phyloP scores from a whole-genome alignment of 1,139 yeast genomes.

The Fermentozyma sake region DNA sequence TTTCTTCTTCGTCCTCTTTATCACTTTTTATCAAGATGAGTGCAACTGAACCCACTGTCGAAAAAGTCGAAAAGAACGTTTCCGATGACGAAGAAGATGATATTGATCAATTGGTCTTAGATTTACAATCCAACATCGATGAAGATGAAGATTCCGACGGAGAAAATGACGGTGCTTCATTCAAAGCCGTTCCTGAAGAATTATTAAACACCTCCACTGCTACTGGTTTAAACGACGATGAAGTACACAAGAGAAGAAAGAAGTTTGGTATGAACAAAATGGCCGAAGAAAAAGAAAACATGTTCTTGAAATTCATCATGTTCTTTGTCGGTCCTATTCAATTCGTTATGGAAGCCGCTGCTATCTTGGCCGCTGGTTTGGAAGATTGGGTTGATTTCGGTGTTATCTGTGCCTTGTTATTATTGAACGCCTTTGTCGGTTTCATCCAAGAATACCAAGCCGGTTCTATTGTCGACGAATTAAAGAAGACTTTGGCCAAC shows the following conservation, averaged over 20 bases:
- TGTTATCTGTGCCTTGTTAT: constrained; percentile 85
- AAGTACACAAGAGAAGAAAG: constrained; percentile 84
- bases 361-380: constrained; percentile 94
- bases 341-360: constrained; percentile 99
- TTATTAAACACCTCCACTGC: constrained; percentile 83
- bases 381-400: constrained; percentile 99
- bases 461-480: constrained; percentile 92
- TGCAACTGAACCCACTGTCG: constrained; percentile 50
- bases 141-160: constrained; percentile 45
- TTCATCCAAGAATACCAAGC: constrained; percentile 97
- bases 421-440: constrained; percentile 92
- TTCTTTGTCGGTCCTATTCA: constrained; percentile 98
- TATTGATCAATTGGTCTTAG: constrained; percentile 84
- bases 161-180: constrained; percentile 43
- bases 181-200: constrained; percentile 83
- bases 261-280: constrained; percentile 91
- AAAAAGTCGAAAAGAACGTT: constrained; percentile 44
- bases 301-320: constrained; percentile 79
- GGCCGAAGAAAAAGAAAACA: constrained; percentile 88
- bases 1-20: constrained; percentile 10
- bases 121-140: constrained; percentile 79
- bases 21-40: constrained; percentile 31
- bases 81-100: constrained; percentile 75
- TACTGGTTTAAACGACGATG: constrained; percentile 75
- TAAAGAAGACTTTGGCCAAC: constrained; percentile 90